Percentiles rank a stretch among this genome's conserved stretches.
Evolutionary conservation across 2,329 filamentous ascomycete genomes (phyloP).

Genomic region (Alternaria sp.): DNA sequence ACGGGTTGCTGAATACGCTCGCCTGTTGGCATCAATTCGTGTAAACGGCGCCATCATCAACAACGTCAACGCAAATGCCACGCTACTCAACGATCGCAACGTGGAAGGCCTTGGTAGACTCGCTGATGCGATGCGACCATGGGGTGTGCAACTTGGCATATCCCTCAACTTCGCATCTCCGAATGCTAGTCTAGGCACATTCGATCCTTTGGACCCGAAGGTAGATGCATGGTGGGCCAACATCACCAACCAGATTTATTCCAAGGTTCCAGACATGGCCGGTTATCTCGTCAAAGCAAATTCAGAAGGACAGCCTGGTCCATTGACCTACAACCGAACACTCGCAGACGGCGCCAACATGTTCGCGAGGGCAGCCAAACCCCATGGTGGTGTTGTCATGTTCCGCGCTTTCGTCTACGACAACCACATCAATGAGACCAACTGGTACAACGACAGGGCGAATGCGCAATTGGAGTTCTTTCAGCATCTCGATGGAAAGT

Average conservation of each 20-base stretch:
- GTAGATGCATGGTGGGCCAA: slow-evolving; percentile 70
- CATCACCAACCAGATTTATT: slow-evolving; percentile 66
- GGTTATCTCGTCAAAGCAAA: slow-evolving; percentile 76
- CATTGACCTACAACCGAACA: slow-evolving; percentile 72
- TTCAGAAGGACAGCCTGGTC: slow-evolving; percentile 74
- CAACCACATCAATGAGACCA: slow-evolving; percentile 59
- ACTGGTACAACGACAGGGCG: slow-evolving; percentile 72
- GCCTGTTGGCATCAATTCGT: slow-evolving; percentile 69
- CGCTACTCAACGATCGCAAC: slow-evolving; percentile 62
- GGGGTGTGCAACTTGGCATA: slow-evolving; percentile 69
- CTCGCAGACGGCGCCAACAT: slow-evolving; percentile 72
- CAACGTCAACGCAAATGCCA: slow-evolving; percentile 73
- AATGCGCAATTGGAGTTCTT: slow-evolving; percentile 75
- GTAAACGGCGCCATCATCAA: slow-evolving; percentile 73
- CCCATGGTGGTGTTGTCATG: slow-evolving; percentile 85
- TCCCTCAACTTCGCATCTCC: slow-evolving; percentile 74
- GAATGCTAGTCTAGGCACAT: slow-evolving; percentile 61
- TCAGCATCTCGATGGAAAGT: slow-evolving; percentile 66
- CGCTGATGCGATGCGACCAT: slow-evolving; percentile 70
- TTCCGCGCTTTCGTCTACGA: slow-evolving; percentile 78
- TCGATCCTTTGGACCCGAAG: slow-evolving; percentile 66
- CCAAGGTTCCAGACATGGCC: slow-evolving; percentile 68
- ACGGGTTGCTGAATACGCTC: slow-evolving; percentile 67
- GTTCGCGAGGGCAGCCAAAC: slow-evolving; percentile 83
- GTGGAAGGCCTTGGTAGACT: slow-evolving; percentile 67